Evolutionary conservation across 257 asterid genomes (phyloP).

Genomic region (Cruciata laevipes): DNA sequence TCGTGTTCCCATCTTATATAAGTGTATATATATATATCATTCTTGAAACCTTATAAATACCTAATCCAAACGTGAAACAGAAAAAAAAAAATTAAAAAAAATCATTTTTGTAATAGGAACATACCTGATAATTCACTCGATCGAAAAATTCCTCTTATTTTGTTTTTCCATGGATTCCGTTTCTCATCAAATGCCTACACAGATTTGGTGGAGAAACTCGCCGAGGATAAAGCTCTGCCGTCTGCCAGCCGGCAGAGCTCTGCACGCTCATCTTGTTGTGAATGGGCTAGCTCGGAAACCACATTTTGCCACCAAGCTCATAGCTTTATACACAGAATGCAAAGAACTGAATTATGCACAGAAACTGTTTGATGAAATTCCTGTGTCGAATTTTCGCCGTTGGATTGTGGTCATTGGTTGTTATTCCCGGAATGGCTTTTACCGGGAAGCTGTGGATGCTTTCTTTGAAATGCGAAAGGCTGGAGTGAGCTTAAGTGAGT

Average conservation of each 20-base stretch:
- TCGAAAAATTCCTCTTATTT: conserved; percentile 4
- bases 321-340: conserved; percentile 39
- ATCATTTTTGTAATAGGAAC: too few relatives aligned
- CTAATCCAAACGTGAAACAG: too few relatives aligned
- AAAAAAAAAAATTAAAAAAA: too few relatives aligned
- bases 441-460: conserved; percentile 37
- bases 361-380: conserved; percentile 60
- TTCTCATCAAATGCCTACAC: conserved; percentile 27
- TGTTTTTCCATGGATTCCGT: conserved; percentile 11
- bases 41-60: too few relatives aligned
- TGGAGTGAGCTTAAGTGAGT: conserved; percentile 31
- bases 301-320: conserved; percentile 42
- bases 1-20: too few relatives aligned
- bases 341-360: conserved; percentile 33
- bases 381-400: conserved; percentile 33
- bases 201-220: conserved; percentile 30
- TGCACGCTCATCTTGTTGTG: conserved; percentile 53
- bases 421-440: conserved; percentile 44
- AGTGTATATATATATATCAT: too few relatives aligned
- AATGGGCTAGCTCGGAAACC: conserved; percentile 32
- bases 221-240: conserved; percentile 29
- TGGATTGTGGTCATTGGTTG: conserved; percentile 60
- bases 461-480: conserved; percentile 38
- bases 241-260: conserved; percentile 36
- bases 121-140: too few relatives aligned